Conservation (phyloP, 306 rosid species). For the Erythrophleum fordii region DNA sequence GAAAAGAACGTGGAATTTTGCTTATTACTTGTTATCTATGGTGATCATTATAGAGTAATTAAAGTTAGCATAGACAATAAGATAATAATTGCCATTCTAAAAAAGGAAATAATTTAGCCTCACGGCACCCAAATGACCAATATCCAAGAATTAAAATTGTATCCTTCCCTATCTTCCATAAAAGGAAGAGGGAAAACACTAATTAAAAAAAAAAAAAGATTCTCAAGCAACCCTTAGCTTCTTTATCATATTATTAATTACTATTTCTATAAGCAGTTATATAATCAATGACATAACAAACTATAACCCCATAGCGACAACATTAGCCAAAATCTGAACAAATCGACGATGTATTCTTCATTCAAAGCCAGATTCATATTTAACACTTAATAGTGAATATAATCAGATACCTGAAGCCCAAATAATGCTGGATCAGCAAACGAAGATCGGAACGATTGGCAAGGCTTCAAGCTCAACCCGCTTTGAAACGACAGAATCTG, state of each 20-base stretch:
- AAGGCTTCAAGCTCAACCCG: constrained; percentile 40
- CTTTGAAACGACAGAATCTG: constrained; percentile 39
- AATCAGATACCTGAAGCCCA: constrained; percentile 42
- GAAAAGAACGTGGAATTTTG: background rate
- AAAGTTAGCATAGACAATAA: constrained; percentile 20
- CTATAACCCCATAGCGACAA: background rate
- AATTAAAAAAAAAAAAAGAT: too few species aligned
- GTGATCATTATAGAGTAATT: constrained; percentile 27
- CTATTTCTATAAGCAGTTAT: background rate
- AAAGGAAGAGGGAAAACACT: background rate
- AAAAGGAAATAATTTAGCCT: constrained; percentile 25
- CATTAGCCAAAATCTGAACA: constrained; percentile 42
- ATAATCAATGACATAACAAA: constrained; percentile 9
- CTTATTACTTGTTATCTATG: background rate
- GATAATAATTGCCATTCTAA: constrained; percentile 14
- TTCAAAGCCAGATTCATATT: constrained; percentile 38
- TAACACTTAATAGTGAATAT: background rate
- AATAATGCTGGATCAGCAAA: constrained; percentile 27
- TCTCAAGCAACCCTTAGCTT: constrained; percentile 17
- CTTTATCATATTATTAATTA: constrained; percentile 1
- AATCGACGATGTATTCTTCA: constrained; percentile 3
- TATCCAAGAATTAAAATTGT: constrained; percentile 12
- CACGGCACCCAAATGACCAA: constrained; percentile 6
- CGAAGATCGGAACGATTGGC: constrained; percentile 53
- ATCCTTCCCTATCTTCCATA: background rate